phyloP scores from a whole-genome alignment of 371 early-diverging fungal genomes.

The Quaeritorhiza haematococci region DNA sequence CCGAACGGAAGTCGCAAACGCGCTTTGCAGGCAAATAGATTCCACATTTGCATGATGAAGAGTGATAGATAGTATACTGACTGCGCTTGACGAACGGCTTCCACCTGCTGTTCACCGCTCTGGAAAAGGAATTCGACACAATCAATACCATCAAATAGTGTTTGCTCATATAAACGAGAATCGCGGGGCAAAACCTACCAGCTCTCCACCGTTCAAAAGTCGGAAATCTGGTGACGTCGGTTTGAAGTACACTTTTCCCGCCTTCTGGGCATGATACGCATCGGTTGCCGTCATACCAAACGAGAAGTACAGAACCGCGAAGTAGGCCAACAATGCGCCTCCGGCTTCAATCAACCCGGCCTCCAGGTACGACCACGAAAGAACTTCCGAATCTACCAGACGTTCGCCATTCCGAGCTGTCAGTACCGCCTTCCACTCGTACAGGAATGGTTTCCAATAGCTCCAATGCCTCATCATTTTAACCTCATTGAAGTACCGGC shows the following conservation, averaged over 20 bases:
- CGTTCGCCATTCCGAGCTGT: slow-evolving; percentile 23
- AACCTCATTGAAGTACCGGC: slow-evolving; percentile 25
- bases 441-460: slow-evolving; percentile 33
- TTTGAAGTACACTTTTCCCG: slow-evolving; percentile 28
- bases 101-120: slow-evolving; percentile 34
- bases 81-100: slow-evolving; percentile 45
- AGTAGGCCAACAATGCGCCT: slow-evolving; percentile 42
- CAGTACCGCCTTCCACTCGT: slow-evolving; percentile 29
- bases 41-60: slow-evolving; percentile 48
- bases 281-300: slow-evolving; percentile 31
- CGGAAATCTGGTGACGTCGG: slow-evolving; percentile 32
- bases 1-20: slow-evolving; percentile 30
- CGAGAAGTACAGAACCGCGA: slow-evolving; percentile 34
- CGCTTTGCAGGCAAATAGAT: slow-evolving; percentile 50
- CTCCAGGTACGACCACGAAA: slow-evolving; percentile 45
- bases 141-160: too few relatives aligned
- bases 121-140: slow-evolving; percentile 1
- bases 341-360: slow-evolving; percentile 42
- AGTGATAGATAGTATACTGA: slow-evolving; percentile 48
- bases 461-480: slow-evolving; percentile 25
- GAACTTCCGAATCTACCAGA: slow-evolving; percentile 39
- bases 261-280: slow-evolving; percentile 29
- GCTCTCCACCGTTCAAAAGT: slow-evolving; percentile 23
- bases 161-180: too few relatives aligned
- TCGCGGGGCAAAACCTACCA: slow-evolving; percentile 17